Evolutionary conservation across 2,329 filamentous ascomycete genomes (phyloP).

Genomic region (Epichloe uncinata): DNA sequence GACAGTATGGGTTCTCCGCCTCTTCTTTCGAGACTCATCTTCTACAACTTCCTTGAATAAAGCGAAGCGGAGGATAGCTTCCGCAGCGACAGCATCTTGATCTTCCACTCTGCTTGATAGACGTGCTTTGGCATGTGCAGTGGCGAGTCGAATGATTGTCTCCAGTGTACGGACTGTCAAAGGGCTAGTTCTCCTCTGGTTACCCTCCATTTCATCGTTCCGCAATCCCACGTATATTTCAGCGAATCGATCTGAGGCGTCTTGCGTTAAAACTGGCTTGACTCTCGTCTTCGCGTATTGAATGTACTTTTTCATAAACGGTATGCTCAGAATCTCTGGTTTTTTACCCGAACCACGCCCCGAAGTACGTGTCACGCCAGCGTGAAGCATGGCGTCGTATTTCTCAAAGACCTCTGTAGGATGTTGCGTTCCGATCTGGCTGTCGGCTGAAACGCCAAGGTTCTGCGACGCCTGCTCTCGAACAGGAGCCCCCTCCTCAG

Average conservation of each 20-base stretch:
- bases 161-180: slow-evolving; percentile 96
- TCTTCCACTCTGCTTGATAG: slow-evolving; percentile 82
- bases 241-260: slow-evolving; percentile 82
- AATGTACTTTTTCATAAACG: slow-evolving; percentile 99
- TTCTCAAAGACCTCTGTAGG: slow-evolving; percentile 91
- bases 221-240: slow-evolving; percentile 82
- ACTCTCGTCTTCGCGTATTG: slow-evolving; percentile 91
- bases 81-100: slow-evolving; percentile 74
- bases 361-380: slow-evolving; percentile 66
- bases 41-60: slow-evolving; percentile 91
- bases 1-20: slow-evolving; percentile 53
- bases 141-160: slow-evolving; percentile 94
- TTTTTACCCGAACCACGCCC: slow-evolving; percentile 63
- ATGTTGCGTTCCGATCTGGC: slow-evolving; percentile 55
- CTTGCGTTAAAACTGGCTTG: slow-evolving; percentile 81
- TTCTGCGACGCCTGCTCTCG: slow-evolving; percentile 76
- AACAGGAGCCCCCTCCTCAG: slow-evolving; percentile 81
- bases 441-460: slow-evolving; percentile 75
- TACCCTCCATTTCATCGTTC: slow-evolving; percentile 92
- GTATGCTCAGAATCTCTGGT: slow-evolving; percentile 83
- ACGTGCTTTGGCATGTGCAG: slow-evolving; percentile 86
- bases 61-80: slow-evolving; percentile 82
- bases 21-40: slow-evolving; percentile 68
- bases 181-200: slow-evolving; percentile 83
- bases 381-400: slow-evolving; percentile 90